Conservation (phyloP, 1,139 yeast species). For the Yamadazyma friedrichii region DNA sequence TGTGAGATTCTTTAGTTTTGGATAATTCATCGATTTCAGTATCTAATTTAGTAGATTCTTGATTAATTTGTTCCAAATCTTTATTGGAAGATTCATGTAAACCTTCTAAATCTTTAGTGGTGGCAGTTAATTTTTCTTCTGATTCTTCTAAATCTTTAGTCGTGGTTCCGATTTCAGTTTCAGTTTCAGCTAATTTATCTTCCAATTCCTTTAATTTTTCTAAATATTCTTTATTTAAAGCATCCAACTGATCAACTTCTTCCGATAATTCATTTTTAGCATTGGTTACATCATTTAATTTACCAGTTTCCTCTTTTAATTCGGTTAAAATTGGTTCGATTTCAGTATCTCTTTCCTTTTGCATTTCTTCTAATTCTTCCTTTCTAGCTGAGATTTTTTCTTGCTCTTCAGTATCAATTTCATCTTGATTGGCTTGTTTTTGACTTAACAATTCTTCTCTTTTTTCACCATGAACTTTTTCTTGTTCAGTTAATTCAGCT, state of each 20-base stretch:
- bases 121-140: constrained; percentile 29
- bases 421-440: constrained; percentile 41
- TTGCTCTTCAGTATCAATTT: constrained; percentile 43
- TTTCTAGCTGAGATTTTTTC: constrained; percentile 39
- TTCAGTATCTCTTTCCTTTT: constrained; percentile 44
- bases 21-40: constrained; percentile 29
- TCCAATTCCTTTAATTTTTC: constrained; percentile 35
- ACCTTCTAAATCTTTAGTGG: constrained; percentile 31
- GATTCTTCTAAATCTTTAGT: constrained; percentile 33
- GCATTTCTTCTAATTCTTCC: constrained; percentile 44
- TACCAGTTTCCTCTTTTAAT: constrained; percentile 36
- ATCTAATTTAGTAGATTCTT: constrained; percentile 31
- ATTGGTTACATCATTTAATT: constrained; percentile 39
- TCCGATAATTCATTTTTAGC: constrained; percentile 35
- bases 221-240: constrained; percentile 33
- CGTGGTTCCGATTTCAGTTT: constrained; percentile 35
- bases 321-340: constrained; percentile 43
- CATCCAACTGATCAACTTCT: constrained; percentile 35
- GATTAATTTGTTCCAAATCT: constrained; percentile 25
- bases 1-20: constrained; percentile 28
- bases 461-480: constrained; percentile 33
- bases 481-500: constrained; percentile 34
- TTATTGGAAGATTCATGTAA: constrained; percentile 25
- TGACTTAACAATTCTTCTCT: constrained; percentile 38
- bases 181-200: constrained; percentile 36